Percentiles rank a stretch among this genome's conserved stretches.
Evolutionary conservation across 805 yeast genomes (phyloP).

Genomic region (Saturnispora ahearnii): DNA sequence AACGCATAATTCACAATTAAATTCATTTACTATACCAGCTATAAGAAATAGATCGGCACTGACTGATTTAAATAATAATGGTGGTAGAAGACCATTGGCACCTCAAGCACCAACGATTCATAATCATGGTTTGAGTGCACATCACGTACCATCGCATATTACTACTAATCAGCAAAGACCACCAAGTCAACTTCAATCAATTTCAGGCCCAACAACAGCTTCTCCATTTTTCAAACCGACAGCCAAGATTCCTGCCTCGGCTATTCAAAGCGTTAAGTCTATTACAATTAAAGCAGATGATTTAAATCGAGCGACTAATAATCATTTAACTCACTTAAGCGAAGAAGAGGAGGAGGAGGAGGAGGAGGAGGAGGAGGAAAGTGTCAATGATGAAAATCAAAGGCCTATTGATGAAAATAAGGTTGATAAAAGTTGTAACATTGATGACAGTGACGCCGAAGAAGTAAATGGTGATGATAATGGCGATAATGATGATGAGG

Average conservation of each 20-base stretch:
- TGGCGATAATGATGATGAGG: neutral
- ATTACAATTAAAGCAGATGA: slow-evolving; percentile 20
- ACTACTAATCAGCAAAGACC: slow-evolving; percentile 51
- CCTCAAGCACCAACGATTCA: slow-evolving; percentile 1
- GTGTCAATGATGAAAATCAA: slow-evolving; percentile 1
- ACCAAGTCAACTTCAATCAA: slow-evolving; percentile 32
- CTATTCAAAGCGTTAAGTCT: slow-evolving; percentile 4
- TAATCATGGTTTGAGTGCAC: slow-evolving; percentile 9
- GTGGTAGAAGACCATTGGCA: slow-evolving; percentile 1
- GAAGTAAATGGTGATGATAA: neutral
- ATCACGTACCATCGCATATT: neutral
- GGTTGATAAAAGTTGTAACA: neutral
- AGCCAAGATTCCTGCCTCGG: neutral
- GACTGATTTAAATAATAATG: slow-evolving; percentile 21
- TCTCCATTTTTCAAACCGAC: slow-evolving; percentile 26
- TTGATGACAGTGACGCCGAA: neutral
- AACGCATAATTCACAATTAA: slow-evolving; percentile 14
- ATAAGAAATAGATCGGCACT: slow-evolving; percentile 23
- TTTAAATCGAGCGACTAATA: slow-evolving; percentile 3
- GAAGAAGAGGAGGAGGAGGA: neutral
- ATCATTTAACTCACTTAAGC: slow-evolving; percentile 4
- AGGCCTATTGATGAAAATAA: neutral
- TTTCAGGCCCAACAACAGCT: slow-evolving; percentile 23
- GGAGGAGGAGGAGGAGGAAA: neutral
- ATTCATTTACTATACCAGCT: neutral